Conservation (phyloP, 148 eudicot genomes). For the Rhododendron vialii region DNA sequence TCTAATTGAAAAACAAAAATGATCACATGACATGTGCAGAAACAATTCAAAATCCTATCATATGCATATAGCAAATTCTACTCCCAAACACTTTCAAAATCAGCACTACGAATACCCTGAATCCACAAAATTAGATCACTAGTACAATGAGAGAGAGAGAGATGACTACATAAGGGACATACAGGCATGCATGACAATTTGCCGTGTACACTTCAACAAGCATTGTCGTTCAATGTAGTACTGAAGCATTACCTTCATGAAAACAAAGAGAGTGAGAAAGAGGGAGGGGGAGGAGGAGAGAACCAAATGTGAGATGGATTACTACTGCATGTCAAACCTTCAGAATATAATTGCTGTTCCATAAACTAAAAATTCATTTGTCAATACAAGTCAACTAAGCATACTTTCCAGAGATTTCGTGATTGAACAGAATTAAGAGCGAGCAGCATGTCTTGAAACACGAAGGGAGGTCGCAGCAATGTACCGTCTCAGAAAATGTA, state of each 20-base stretch:
- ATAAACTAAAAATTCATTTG: background rate
- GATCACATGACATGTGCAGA: background rate
- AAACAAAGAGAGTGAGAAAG: background rate
- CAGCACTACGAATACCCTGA: background rate
- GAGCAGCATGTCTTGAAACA: background rate
- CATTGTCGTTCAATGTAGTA: conserved; percentile 93
- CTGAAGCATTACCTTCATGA: conserved; percentile 70
- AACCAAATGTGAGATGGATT: background rate
- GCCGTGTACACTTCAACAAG: conserved; percentile 87
- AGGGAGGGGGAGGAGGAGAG: background rate
- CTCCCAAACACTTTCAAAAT: background rate
- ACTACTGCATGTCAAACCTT: background rate
- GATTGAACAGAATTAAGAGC: background rate
- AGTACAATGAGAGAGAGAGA: background rate
- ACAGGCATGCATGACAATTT: conserved; percentile 72
- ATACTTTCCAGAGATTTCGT: background rate
- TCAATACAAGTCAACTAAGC: background rate
- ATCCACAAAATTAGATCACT: background rate
- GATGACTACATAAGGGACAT: conserved; percentile 25
- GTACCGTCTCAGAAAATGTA: background rate
- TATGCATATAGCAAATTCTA: background rate
- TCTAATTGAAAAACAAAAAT: background rate
- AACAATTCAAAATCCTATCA: background rate
- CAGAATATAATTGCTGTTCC: background rate
- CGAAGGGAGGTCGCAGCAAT: background rate